Evolutionary conservation across 306 rosid genomes (phyloP), one percentile per base, ranked within the genome.

Genomic region (Argentina anserina): DNA sequence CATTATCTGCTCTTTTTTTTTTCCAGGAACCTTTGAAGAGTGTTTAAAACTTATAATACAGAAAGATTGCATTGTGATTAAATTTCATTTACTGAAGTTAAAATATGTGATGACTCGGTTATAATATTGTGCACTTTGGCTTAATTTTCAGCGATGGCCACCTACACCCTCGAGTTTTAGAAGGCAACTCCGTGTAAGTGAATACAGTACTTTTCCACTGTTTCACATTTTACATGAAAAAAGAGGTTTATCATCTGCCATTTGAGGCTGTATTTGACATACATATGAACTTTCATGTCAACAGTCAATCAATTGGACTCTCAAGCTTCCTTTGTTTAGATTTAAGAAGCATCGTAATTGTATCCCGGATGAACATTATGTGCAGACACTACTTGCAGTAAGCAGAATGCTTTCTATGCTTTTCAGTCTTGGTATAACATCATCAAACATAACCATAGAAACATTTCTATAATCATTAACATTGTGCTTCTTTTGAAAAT

Each of bases 101-200:
- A 21, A 21, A 23, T 21, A 2, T 29, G 41, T 47, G 34, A 10
- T 34, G 17, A 43, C 20, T 34, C 45, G 5, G 37, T n/a, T 11
- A 9, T 31, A 13, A 29, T 6, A 6, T 5, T 50, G 4, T 65
- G 53, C 2, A 61, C 20, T 47, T 31, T 34, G 33, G 33, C 53
- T 50, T 17, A 34, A 5, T 34, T 80, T 76, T 39, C 81, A 76
- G 84, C 72, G 68, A 60, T 67, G 78, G 78, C 75, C 75, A 0
- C 81, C 78, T 0, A 15, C 39, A 7, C 40, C 76, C 13, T 14
- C 39, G 9, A 18, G 20, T 52, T 70, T n/a, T 4, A 39, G 37
- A 62, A 70, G 45, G 69, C 41, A 66, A 42, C 40, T 11, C 39
- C 68, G 63, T 42, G 80, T 80, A 71, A 75, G 80, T 47, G 28